Evolutionary conservation across 495 filamentous ascomycete genomes (phyloP).

Genomic region (Hyaloscypha variabilis): DNA sequence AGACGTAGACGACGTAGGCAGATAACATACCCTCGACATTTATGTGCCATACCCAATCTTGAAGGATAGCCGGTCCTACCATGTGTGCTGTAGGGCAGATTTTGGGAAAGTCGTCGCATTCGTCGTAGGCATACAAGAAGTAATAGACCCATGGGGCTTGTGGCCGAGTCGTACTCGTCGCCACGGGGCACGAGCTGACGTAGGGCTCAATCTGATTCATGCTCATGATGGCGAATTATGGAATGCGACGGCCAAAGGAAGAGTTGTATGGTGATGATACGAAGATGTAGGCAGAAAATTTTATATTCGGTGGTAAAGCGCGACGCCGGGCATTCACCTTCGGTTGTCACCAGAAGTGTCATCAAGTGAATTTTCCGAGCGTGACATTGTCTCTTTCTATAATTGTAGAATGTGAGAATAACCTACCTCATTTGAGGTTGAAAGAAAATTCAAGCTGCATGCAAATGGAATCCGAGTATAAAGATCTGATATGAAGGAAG

Average conservation of each 20-base stretch:
- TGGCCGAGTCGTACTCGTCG: neutral
- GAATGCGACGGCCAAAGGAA: neutral
- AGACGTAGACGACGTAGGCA: neutral
- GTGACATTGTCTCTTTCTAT: too few species aligned
- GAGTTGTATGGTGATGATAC: neutral
- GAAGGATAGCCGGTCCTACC: neutral
- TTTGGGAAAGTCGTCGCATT: neutral
- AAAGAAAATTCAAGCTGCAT: too few species aligned
- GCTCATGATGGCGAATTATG: conserved; percentile 3
- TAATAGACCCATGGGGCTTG: neutral
- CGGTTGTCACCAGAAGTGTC: neutral
- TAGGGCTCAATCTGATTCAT: neutral
- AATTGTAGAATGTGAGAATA: too few species aligned
- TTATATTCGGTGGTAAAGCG: neutral
- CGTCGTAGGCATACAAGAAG: neutral
- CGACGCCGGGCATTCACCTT: neutral
- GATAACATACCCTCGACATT: neutral
- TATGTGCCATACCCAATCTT: conserved; percentile 1
- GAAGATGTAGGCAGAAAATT: neutral
- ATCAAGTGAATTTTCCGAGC: too few species aligned
- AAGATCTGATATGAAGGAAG: too few species aligned
- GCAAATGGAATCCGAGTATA: too few species aligned
- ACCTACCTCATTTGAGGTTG: too few species aligned
- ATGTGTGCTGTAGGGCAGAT: neutral
- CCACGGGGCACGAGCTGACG: neutral